A percentile compares a stretch with the other conserved stretches of the same genome.
Conservation (phyloP, 2,329 filamentous ascomycete species). For the Myriosclerotinia scirpicola region DNA sequence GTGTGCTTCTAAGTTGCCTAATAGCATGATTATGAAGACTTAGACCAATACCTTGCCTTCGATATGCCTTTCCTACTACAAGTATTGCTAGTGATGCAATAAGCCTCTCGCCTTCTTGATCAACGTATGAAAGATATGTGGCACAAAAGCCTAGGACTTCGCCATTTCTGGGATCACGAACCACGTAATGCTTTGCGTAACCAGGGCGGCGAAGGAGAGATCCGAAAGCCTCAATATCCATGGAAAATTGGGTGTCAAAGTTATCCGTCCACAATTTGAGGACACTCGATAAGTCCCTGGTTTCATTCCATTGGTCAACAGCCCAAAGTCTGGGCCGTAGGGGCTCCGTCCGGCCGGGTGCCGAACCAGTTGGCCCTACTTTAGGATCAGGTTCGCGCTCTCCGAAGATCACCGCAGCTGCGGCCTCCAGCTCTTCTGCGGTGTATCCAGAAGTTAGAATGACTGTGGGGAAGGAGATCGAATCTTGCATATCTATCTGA, state of each 20-base stretch:
- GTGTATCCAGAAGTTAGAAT: conserved; percentile 52
- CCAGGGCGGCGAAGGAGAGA: conserved; percentile 54
- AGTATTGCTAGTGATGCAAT: conserved; percentile 57
- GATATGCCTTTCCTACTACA: conserved; percentile 51
- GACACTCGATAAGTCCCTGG: conserved; percentile 35
- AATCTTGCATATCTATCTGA: conserved; percentile 44
- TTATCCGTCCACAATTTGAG: conserved; percentile 36
- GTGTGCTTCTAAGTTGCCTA: conserved; percentile 49
- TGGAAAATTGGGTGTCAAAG: conserved; percentile 45
- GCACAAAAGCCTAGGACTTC: conserved; percentile 58
- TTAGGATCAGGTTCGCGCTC: conserved; percentile 33
- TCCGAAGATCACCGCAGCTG: conserved; percentile 54
- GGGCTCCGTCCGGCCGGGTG: conserved; percentile 1
- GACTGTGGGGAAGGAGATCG: conserved; percentile 51
- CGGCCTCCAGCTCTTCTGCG: conserved; percentile 48
- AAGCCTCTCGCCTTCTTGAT: conserved; percentile 52
- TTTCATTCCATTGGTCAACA: conserved; percentile 39
- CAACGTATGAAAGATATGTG: conserved; percentile 58
- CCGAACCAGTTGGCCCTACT: background rate
- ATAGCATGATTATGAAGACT: conserved; percentile 55
- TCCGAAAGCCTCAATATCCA: conserved; percentile 47
- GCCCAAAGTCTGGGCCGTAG: conserved; percentile 34
- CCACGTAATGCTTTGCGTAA: conserved; percentile 57
- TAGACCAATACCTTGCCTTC: conserved; percentile 52
- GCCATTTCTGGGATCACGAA: conserved; percentile 48